Evolutionary conservation across 345 rosid species (phyloP), one percentile per base, ranked within the genome.

Genomic region (Pelargonium nanum): DNA sequence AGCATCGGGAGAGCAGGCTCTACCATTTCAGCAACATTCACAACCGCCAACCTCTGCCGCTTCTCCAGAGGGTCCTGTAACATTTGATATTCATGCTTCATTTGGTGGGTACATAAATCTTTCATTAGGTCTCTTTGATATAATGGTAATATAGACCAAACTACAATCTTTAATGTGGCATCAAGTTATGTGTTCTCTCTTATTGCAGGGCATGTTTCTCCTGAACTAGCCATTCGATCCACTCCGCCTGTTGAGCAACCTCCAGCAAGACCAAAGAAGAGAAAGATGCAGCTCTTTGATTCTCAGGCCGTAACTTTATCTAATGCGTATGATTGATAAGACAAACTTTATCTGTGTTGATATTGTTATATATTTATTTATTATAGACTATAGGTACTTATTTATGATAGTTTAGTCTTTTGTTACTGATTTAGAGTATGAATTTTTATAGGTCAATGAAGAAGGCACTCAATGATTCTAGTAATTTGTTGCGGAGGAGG

Each of bases 231-330:
- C 45, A 65, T 89, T 26, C 75, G 72, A 67, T 71, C 95, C 19
- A 65, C 79, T 65, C 95, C 98, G 65, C 87, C 78, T 4, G 74
- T 57, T 62, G 77, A 60, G 66, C 77, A 69, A 65, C 82, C 78
- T 24, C 69, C 56, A 19, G 66, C 26, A 60, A 71, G 68, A 72
- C 59, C 30, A 53, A 73, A 72, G 74, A 88, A 80, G 74, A 78
- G 81, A 69, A 72, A 24, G 61, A 51, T 24, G 55, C 58, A 59
- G 34, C 65, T 65, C 51, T 85, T 83, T 70, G 98, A 92, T 9
- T 4, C 45, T 72, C 74, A 69, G 61, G 55, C 67, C 55, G 68
- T 81, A 19, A 89, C 83, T 57, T 58, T 92, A 72, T 67, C 75
- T 21, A 89, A 92, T 71, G 98, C 86, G 81, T 17, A 55, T 9